A percentile compares a stretch with the other conserved stretches of the same genome.
These are phyloP conservation scores for Butyriboletus loyo DNA, from an alignment of 768 basidiomycete genomes.

Conservation along the genomic window DNA sequence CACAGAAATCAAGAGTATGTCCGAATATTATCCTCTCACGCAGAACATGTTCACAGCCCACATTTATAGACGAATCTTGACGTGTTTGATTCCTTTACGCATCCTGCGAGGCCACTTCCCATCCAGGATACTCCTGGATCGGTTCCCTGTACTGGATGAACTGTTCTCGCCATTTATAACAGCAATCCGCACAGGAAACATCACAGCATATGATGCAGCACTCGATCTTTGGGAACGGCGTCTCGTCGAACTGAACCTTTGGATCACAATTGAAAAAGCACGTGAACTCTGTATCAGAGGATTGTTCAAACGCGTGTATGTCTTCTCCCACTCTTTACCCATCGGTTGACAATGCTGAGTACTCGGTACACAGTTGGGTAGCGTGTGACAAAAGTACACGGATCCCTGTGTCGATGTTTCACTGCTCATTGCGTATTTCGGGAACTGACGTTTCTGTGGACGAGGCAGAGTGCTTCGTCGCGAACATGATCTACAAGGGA, in stretches of 20 bases:
- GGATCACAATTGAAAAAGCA: conserved; percentile 83
- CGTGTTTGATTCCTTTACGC: conserved; percentile 86
- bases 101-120: conserved; percentile 88
- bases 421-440: conserved; percentile 67
- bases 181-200: conserved; percentile 75
- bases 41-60: background rate
- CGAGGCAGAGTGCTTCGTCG: conserved; percentile 91
- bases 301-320: conserved; percentile 75
- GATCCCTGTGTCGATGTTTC: conserved; percentile 80
- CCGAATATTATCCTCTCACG: background rate
- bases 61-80: conserved; percentile 72
- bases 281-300: conserved; percentile 84
- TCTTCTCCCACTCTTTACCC: conserved; percentile 10
- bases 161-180: conserved; percentile 78
- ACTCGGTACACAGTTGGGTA: conserved; percentile 61
- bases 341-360: background rate
- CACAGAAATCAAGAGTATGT: conserved; percentile 81
- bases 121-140: conserved; percentile 60
- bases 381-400: conserved; percentile 68
- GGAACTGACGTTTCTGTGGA: conserved; percentile 68
- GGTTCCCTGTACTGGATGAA: conserved; percentile 68
- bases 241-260: conserved; percentile 83
- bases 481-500: conserved; percentile 93
- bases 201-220: conserved; percentile 76
- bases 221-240: conserved; percentile 67